Base-by-base conservation (phyloP, 805 yeast species). In the Citeromyces nyonsensis region DNA sequence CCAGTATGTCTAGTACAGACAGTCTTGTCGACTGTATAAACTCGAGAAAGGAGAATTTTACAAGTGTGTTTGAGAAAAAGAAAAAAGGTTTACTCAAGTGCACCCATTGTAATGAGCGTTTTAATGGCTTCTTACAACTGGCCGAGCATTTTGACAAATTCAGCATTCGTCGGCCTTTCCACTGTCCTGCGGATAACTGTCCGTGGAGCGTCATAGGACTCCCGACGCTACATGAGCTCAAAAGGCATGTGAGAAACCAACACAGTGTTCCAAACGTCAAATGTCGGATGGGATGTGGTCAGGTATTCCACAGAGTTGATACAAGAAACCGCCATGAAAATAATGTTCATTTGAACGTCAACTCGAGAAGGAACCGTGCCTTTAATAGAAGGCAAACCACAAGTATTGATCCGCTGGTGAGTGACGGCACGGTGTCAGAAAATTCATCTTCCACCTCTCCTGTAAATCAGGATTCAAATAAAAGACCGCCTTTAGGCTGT, bases 131-230 rank as follows among this genome's bases (percentile, higher is more conserved):
- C 6, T 47, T 38, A 26, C n/a, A 22, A 7, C 43, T 41, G 24
- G 29, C 43, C 0, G 35, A 43, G 10, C 74, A 68, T 40, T 40
- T 68, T 38, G 73, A 68, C 41, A 52, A 52, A 28, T 48, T 36
- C 35, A 44, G 56, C 24, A 48, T 61, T 10, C 44, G 41, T 9
- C 47, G 73, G 29, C 54, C 52, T 10, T 58, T 47, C 44, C 63
- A 62, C 32, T 68, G 73, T 36, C 67, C 66, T 2, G 54, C 59
- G 33, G 40, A 45, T 12, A 50, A 54, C 12, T 67, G 73, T 41
- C 64, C 66, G 2, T 68, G 70, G 64, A 56, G 58, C 25, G 50
- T 63, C 3, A 43, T 67, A 10, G 73, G 73, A 0, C 44, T 68
- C 18, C 65, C 68, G 8, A 55, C 70, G 26, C 44, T 59, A 24